Base-by-base conservation (phyloP, 208 protist genomes). In the Leishmania mexicana region DNA sequence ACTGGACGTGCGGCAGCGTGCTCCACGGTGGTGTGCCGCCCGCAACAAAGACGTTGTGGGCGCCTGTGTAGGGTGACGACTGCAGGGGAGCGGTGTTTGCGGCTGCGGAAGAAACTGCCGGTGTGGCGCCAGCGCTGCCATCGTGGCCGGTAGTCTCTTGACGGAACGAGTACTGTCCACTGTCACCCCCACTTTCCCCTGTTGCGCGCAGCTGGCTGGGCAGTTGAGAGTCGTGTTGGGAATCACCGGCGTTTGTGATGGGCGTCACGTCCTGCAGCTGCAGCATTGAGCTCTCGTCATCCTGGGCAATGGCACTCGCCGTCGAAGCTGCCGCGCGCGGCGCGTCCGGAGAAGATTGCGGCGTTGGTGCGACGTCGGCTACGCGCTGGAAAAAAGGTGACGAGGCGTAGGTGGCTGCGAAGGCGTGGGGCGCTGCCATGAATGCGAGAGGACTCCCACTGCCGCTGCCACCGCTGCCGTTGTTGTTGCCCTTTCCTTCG, bases 321-420 rank as follows among this genome's bases (percentile, higher is more conserved):
- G 11, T 24, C 15, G 54, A 60, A 53, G 38, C 53, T 19, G 31
- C 74, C 3, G 38, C 53, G n/a, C 21, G 19, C 24, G 73, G 53
- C 10, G 47, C 80, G 47, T 38, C 68, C 40, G 47, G 35, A 28
- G 28, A n/a, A n/a, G 65, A 77, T 3, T 67, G 62, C 53, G 81
- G 11, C 15, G 53, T 15, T 10, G 75, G 10, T 19, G 65, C 47
- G 19, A 10, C 24, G 28, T 75, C 81, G 40, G 4, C 31, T 15
- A 82, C 78, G 10, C 78, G 79, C 67, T 86, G 79, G 42, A 86
- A 86, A 57, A 86, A 83, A 1, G 78, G 79, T 2, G 79, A 86
- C 19, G 76, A 17, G 15, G 81, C 75, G 42, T 67, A 38, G 58
- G 40, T n/a, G 24, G 40, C 75, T 21, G 75, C 11, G 24, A 60